Evolutionary conservation across 2,329 filamentous ascomycete species (phyloP).

Genomic region (Monilinia vaccinii-corymbosi): DNA sequence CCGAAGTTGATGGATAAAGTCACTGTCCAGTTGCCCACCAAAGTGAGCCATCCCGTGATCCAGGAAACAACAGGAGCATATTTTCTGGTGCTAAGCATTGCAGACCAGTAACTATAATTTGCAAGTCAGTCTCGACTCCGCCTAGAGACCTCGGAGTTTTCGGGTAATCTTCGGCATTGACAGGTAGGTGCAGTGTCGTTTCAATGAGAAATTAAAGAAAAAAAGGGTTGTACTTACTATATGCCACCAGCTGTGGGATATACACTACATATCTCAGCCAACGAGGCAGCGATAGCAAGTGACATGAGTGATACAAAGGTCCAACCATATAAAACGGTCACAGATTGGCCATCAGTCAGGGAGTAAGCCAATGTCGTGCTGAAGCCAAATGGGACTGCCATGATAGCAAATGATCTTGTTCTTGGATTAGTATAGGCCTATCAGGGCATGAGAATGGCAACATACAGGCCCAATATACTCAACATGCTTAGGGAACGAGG

Average conservation of each 20-base stretch:
- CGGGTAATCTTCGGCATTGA: not conserved
- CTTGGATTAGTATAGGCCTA: slow-evolving; percentile 7
- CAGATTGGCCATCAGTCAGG: slow-evolving; percentile 57
- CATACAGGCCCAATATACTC: slow-evolving; percentile 49
- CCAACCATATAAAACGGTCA: slow-evolving; percentile 64
- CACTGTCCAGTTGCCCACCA: slow-evolving; percentile 66
- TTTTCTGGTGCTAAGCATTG: slow-evolving; percentile 55
- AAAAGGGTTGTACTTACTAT: slow-evolving; percentile 37
- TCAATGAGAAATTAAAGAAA: too few species aligned
- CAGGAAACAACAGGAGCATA: slow-evolving; percentile 60
- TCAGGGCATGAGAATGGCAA: slow-evolving; percentile 9
- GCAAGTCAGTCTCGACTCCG: not conserved
- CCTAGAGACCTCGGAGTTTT: not conserved
- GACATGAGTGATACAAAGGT: slow-evolving; percentile 56
- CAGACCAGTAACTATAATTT: slow-evolving; percentile 48
- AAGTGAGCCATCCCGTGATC: slow-evolving; percentile 62
- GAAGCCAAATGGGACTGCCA: slow-evolving; percentile 46
- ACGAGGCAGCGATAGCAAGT: slow-evolving; percentile 52
- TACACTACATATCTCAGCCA: slow-evolving; percentile 61
- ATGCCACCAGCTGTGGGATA: slow-evolving; percentile 61
- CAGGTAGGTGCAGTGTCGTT: not conserved
- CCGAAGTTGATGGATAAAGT: slow-evolving; percentile 41
- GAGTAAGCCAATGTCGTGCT: slow-evolving; percentile 61
- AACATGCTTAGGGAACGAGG: slow-evolving; percentile 60
- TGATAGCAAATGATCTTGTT: slow-evolving; percentile 57